phyloP scores from a whole-genome alignment of 371 early-diverging fungal species.

The Syncephalastrum sp. region DNA sequence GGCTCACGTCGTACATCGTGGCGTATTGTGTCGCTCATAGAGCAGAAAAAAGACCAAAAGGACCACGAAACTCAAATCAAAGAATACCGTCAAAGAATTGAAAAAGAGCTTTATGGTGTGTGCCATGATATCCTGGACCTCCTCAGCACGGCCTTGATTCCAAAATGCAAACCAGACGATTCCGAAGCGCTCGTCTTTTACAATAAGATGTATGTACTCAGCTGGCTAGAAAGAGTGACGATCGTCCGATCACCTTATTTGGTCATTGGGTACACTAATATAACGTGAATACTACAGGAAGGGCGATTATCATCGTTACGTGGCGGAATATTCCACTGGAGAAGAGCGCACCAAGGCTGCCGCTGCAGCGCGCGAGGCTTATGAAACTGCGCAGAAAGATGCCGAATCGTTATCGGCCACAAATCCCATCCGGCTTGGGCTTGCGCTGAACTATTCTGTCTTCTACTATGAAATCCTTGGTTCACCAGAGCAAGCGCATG shows the following conservation, averaged over 20 bases:
- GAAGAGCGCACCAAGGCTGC: conserved; percentile 71
- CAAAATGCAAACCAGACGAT: conserved; percentile 51
- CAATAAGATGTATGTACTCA: conserved; percentile 76
- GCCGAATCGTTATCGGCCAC: conserved; percentile 77
- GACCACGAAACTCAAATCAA: conserved; percentile 68
- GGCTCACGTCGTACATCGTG: conserved; percentile 96
- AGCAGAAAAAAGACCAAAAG: conserved; percentile 86
- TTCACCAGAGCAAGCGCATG: conserved; percentile 78
- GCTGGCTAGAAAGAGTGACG: background rate
- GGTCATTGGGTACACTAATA: conserved; percentile 3
- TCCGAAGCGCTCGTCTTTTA: conserved; percentile 88
- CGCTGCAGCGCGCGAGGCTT: conserved; percentile 73
- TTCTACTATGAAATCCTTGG: conserved; percentile 93
- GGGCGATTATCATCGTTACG: conserved; percentile 92
- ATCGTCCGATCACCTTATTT: conserved; percentile 8
- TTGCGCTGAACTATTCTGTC: conserved; percentile 90
- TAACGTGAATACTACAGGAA: conserved; percentile 50
- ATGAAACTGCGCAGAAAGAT: conserved; percentile 75
- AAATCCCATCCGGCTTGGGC: conserved; percentile 88
- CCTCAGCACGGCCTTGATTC: conserved; percentile 76
- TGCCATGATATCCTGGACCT: conserved; percentile 81
- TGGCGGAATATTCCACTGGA: conserved; percentile 81
- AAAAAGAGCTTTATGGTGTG: conserved; percentile 74
- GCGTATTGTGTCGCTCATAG: conserved; percentile 93
- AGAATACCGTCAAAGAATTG: conserved; percentile 75